Base-by-base conservation (phyloP, 2,329 filamentous ascomycete species). In the Colletotrichum lupini region DNA sequence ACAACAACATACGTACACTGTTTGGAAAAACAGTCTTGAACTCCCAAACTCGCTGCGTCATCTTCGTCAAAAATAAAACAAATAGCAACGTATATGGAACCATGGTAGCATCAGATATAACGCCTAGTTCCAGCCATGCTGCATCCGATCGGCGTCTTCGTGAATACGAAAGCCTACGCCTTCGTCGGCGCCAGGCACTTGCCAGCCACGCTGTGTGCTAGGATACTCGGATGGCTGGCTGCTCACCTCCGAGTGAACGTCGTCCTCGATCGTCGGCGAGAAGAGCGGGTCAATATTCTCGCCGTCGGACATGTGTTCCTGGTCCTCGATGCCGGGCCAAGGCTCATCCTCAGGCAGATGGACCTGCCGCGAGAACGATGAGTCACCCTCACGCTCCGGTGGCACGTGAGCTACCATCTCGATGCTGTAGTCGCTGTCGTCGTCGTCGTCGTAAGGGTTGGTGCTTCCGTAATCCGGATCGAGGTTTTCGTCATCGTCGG, bases 191-290 rank as follows among this genome's bases (percentile, higher is more conserved):
- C 76, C 77, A 6, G 81, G 80, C 12, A 77, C 57, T 28, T 76
- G 75, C 83, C 83, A 87, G 9, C 82, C 81, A 19, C 79, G 82
- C 73, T 87, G 86, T 14, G 85, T 89, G 77, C 85, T 89, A 6
- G 88, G 86, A 75, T 90, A 91, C 76, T 90, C 89, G 22, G 86
- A 88, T 1, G 89, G 89, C 76, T 85, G 83, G 78, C 87, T 88
- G 77, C 88, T 90, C 37, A 74, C 76, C 53, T 84, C 80, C 37
- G 73, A 75, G 66, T 82, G 84, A 55, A 75, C 75, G 32, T 75
- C 80, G 5, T 83, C 82, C 67, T 76, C 76, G 19, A 69, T 76
- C 19, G 75, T 61, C 58, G 76, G 64, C 6, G 67, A 73, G 49
- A 75, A 79, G 9, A 77, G 75, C 2, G 87, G 87, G 59, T 89